Percentiles rank a stretch among this genome's conserved stretches.
Evolutionary conservation across 495 filamentous ascomycete species (phyloP).

Genomic region (Letharia lupina): DNA sequence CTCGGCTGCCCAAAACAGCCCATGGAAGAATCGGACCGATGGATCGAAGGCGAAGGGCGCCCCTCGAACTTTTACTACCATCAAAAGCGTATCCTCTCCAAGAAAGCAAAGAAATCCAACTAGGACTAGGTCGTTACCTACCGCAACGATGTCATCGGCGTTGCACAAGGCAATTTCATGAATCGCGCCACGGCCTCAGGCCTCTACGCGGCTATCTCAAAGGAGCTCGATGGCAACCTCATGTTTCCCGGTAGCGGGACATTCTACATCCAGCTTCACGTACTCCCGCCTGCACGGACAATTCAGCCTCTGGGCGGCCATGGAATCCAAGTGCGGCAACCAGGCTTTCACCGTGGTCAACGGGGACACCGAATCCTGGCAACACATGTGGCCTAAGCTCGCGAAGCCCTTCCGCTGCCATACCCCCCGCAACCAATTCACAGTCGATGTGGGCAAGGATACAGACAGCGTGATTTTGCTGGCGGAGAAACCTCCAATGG

Average conservation of each 20-base stretch:
- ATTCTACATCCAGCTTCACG: conserved; percentile 45
- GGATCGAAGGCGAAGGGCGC: conserved; percentile 29
- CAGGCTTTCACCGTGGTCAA: conserved; percentile 51
- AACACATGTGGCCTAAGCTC: conserved; percentile 46
- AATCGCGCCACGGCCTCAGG: conserved; percentile 43
- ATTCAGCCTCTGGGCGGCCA: conserved; percentile 47
- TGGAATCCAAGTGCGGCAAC: conserved; percentile 34
- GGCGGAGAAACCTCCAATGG: conserved; percentile 36
- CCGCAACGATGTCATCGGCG: conserved; percentile 40
- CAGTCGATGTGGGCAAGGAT: conserved; percentile 22
- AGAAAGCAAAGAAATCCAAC: conserved; percentile 26
- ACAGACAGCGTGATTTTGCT: conserved; percentile 26
- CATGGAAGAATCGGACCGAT: conserved; percentile 40
- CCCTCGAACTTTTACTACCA: conserved; percentile 36
- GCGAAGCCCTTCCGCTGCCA: conserved; percentile 29
- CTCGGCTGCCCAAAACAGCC: conserved; percentile 39
- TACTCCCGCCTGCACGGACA: conserved; percentile 41
- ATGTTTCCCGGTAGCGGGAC: conserved; percentile 40
- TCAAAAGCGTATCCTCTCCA: conserved; percentile 37
- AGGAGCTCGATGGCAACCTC: conserved; percentile 39
- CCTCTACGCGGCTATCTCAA: conserved; percentile 43
- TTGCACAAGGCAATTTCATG: conserved; percentile 46
- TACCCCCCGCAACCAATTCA: conserved; percentile 42
- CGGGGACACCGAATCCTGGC: conserved; percentile 46
- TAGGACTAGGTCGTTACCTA: conserved; percentile 44